phyloP scores from a whole-genome alignment of 352 stramenopile species.

The Phytophthora foliorum region DNA sequence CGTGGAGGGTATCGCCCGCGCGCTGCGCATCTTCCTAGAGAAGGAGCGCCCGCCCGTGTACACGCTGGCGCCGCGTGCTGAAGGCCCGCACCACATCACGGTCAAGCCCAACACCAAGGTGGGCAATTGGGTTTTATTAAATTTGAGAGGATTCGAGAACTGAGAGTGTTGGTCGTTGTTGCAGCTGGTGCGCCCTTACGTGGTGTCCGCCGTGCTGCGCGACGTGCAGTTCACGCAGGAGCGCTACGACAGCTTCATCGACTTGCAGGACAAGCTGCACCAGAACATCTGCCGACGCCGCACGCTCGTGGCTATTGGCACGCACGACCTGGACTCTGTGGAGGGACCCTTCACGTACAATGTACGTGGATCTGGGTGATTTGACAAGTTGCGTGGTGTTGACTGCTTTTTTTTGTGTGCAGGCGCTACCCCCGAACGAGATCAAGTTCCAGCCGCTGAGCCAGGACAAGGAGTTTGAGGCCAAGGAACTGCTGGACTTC shows the following conservation, averaged over 20 bases:
- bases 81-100: constrained; percentile 85
- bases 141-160: not conserved
- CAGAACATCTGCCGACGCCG: constrained; percentile 99
- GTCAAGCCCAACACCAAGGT: constrained; percentile 91
- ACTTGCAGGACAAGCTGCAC: constrained; percentile 99
- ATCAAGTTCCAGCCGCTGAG: constrained; percentile 98
- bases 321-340: constrained; percentile 98
- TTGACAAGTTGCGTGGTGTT: not conserved
- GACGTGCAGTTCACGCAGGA: constrained; percentile 96
- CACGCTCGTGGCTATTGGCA: constrained; percentile 99
- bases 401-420: constrained; percentile 12
- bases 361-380: constrained; percentile 44
- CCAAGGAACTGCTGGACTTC: constrained; percentile 95
- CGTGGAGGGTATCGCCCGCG: constrained; percentile 97
- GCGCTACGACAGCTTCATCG: constrained; percentile 99
- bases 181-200: constrained; percentile 95
- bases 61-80: constrained; percentile 65
- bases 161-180: constrained; percentile 2
- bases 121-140: not conserved
- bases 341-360: constrained; percentile 95
- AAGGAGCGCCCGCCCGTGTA: constrained; percentile 94
- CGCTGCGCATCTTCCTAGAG: constrained; percentile 97
- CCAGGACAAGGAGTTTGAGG: constrained; percentile 92
- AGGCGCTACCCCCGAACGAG: constrained; percentile 93
- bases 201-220: constrained; percentile 98